Evolutionary conservation across 2,329 filamentous ascomycete species (phyloP).

Genomic region (Zasmidium citrigriseum): DNA sequence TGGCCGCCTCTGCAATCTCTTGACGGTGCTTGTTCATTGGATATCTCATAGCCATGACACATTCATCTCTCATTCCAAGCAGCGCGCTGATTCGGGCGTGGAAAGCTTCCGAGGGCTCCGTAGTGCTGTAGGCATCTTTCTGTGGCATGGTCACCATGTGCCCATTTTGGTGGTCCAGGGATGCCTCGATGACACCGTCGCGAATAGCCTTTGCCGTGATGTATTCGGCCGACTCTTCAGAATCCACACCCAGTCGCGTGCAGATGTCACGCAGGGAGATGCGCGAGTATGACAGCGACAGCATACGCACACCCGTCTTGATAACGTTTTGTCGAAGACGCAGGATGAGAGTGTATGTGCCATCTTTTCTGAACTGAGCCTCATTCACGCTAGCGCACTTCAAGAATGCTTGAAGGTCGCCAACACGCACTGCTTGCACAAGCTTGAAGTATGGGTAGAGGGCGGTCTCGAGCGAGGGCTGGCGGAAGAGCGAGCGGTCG

Average conservation of each 20-base stretch:
- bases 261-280: constrained; percentile 98
- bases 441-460: constrained; percentile 92
- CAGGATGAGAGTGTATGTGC: constrained; percentile 92
- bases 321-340: constrained; percentile 97
- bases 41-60: constrained; percentile 99
- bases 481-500: constrained; percentile 90
- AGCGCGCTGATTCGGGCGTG: constrained; percentile 94
- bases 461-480: constrained; percentile 80
- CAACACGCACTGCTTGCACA: constrained; percentile 93
- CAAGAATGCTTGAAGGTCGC: constrained; percentile 91
- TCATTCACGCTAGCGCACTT: constrained; percentile 79
- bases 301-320: constrained; percentile 98
- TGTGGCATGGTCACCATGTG: constrained; percentile 99
- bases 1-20: constrained; percentile 96
- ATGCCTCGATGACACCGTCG: constrained; percentile 95
- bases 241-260: constrained; percentile 87
- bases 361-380: constrained; percentile 85
- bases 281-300: constrained; percentile 95
- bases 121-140: constrained; percentile 92
- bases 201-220: constrained; percentile 98
- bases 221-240: constrained; percentile 97
- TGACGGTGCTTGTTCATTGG: constrained; percentile 98
- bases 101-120: constrained; percentile 95
- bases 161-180: constrained; percentile 87
- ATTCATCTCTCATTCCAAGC: constrained; percentile 91